These are phyloP conservation scores for Avena insularis DNA, from an alignment of 176 grass and related monocot genomes.

Conservation along the genomic window DNA sequence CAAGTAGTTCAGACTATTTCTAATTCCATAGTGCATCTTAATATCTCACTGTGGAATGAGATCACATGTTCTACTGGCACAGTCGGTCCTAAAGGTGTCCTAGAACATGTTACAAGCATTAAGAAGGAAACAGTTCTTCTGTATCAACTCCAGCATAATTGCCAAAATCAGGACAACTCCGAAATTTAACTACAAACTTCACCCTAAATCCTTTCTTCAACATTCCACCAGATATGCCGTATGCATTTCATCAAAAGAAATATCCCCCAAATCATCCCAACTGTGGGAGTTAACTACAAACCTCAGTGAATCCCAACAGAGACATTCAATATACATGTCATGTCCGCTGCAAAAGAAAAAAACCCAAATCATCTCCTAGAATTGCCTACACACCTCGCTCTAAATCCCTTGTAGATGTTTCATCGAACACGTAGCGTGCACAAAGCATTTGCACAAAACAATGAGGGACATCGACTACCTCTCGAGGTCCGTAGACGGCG, in stretches of 20 bases:
- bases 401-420: conserved; percentile 4
- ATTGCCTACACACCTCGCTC: background rate
- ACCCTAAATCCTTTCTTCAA: background rate
- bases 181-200: background rate
- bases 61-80: background rate
- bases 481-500: conserved; percentile 82
- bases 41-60: background rate
- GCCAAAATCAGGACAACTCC: background rate
- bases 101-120: background rate
- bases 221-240: conserved; percentile 10
- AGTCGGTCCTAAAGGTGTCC: background rate
- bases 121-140: background rate
- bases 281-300: background rate
- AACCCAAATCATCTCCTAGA: background rate
- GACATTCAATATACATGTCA: background rate
- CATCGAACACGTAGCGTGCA: conserved; percentile 20
- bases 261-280: background rate
- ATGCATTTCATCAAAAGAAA: background rate
- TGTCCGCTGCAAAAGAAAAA: background rate
- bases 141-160: background rate
- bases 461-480: conserved; percentile 42
- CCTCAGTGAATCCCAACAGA: background rate
- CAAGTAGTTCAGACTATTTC: background rate
- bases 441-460: background rate
- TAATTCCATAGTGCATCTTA: background rate